A percentile compares a stretch with the other conserved stretches of the same genome.
Conservation (phyloP, 2,329 filamentous ascomycete genomes). For the Trichoderma koningii region DNA sequence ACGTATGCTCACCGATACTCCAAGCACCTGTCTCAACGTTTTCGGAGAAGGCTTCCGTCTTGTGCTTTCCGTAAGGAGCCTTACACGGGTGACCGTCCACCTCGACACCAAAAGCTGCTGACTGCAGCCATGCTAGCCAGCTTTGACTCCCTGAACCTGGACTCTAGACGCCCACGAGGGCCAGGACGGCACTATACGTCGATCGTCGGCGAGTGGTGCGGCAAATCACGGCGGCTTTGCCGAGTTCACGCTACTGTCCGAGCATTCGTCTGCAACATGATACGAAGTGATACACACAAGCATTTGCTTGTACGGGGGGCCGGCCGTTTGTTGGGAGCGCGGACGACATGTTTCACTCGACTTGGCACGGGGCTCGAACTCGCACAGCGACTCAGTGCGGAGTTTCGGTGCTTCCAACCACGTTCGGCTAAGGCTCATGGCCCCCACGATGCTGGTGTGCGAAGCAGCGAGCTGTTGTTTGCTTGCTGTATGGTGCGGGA, state of each 20-base stretch:
- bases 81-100: conserved; percentile 6
- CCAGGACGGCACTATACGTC: conserved; percentile 22
- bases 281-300: not conserved
- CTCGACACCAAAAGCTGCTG: conserved; percentile 21
- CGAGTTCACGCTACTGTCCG: conserved; percentile 11
- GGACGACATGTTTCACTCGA: conserved; percentile 7
- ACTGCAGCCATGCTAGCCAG: conserved; percentile 10
- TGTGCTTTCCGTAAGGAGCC: conserved; percentile 1
- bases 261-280: not conserved
- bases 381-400: not conserved
- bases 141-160: conserved; percentile 6
- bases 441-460: conserved; percentile 15
- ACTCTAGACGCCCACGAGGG: conserved; percentile 5
- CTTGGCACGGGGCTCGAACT: conserved; percentile 5
- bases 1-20: conserved; percentile 17
- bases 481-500: not conserved
- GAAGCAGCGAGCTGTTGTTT: conserved; percentile 7
- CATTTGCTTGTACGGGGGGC: not conserved
- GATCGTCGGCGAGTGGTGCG: conserved; percentile 24
- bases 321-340: conserved; percentile 2
- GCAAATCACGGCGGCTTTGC: conserved; percentile 20
- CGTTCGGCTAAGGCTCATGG: not conserved
- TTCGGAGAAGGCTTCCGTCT: conserved; percentile 13
- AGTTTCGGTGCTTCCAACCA: conserved; percentile 14
- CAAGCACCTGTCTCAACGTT: conserved; percentile 1